Conservation (phyloP, 2,329 filamentous ascomycete genomes). For the Thermoascus crustaceus region DNA sequence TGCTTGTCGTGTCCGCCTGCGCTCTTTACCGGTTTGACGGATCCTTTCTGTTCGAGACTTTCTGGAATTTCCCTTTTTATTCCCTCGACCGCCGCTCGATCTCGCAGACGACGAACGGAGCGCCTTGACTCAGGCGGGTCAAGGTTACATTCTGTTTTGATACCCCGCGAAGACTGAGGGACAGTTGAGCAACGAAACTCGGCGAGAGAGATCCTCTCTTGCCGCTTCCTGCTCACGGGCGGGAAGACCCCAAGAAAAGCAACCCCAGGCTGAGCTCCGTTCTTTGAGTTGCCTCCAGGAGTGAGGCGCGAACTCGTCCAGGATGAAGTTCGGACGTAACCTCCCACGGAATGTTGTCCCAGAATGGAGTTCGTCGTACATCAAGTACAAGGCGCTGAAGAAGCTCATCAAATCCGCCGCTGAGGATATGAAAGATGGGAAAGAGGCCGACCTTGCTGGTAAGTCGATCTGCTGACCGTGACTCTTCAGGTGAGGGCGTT, state of each 20-base stretch:
- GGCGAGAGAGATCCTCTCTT: too few relatives aligned
- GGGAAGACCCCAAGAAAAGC: too few relatives aligned
- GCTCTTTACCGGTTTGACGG: neutral
- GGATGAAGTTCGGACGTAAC: constrained; percentile 45
- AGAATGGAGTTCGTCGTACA: constrained; percentile 44
- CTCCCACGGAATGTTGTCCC: constrained; percentile 43
- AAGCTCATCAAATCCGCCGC: constrained; percentile 81
- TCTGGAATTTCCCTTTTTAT: constrained; percentile 1
- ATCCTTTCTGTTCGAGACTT: neutral
- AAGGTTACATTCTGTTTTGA: too few relatives aligned
- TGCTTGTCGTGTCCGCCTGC: constrained; percentile 3
- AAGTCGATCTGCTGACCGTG: constrained; percentile 36
- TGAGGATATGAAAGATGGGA: constrained; percentile 58
- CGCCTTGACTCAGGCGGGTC: too few relatives aligned
- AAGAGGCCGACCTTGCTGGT: constrained; percentile 85
- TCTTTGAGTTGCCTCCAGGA: too few relatives aligned
- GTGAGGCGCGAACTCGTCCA: too few relatives aligned
- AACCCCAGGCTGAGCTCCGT: too few relatives aligned
- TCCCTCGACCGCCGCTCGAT: neutral
- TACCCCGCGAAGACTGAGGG: too few relatives aligned
- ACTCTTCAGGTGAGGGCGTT: constrained; percentile 16
- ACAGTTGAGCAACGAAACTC: too few relatives aligned
- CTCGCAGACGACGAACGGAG: too few relatives aligned
- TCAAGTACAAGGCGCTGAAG: constrained; percentile 59
- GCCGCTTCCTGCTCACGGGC: too few relatives aligned